Evolutionary conservation across 768 basidiomycete species (phyloP).

Genomic region (Pleurotus citrinopileatus): DNA sequence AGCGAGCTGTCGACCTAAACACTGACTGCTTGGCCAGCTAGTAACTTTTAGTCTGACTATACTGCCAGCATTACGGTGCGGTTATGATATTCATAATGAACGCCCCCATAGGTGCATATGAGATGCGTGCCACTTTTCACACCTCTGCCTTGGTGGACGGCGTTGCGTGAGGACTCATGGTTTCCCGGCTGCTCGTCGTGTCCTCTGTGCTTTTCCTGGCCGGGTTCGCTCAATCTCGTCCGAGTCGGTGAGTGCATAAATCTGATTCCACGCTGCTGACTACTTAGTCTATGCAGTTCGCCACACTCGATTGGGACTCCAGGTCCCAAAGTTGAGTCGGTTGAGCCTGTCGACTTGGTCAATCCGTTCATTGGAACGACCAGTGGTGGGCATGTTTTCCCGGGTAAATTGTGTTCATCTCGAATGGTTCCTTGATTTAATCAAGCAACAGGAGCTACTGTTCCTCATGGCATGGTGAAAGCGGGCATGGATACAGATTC

Average conservation of each 20-base stretch:
- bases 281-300: neutral
- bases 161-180: neutral
- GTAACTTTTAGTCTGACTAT: neutral
- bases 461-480: slow-evolving; percentile 70
- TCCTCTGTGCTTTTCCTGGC: neutral
- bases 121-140: no score
- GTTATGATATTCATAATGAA: neutral
- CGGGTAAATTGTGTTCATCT: slow-evolving; percentile 35
- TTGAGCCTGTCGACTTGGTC: slow-evolving; percentile 43
- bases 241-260: neutral
- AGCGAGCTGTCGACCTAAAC: no score
- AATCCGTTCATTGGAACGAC: slow-evolving; percentile 63
- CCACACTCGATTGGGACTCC: no score
- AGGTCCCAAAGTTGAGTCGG: neutral
- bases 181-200: neutral
- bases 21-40: no score
- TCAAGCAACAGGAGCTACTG: slow-evolving; percentile 45
- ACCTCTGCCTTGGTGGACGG: neutral
- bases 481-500: slow-evolving; percentile 67
- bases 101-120: neutral
- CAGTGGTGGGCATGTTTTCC: slow-evolving; percentile 64
- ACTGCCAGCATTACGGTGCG: neutral
- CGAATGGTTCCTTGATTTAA: neutral
- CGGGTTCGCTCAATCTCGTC: neutral
- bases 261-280: neutral